A percentile compares a stretch with the other conserved stretches of the same genome.
These are phyloP conservation scores for Rhodotorula sp. DNA, from an alignment of 1,284 basidiomycete genomes.

Conservation along the genomic window DNA sequence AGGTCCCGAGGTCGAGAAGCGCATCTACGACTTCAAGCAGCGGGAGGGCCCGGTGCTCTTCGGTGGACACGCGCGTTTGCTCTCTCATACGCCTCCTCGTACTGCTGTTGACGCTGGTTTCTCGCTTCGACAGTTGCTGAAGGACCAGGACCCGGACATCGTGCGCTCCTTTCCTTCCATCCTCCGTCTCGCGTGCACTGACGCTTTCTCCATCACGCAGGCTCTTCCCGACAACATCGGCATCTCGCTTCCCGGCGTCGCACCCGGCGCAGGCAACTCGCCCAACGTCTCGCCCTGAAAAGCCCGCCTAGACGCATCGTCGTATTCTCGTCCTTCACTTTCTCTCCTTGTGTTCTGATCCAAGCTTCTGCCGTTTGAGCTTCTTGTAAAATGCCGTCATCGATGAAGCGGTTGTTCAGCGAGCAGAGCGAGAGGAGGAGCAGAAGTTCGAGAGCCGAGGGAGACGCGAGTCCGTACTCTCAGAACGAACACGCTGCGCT, in stretches of 20 bases:
- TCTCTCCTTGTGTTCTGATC: background rate
- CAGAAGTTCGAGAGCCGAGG: no score
- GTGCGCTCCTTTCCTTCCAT: constrained; percentile 1
- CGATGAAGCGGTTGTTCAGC: no score
- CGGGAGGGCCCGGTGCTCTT: constrained; percentile 82
- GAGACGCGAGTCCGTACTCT: no score
- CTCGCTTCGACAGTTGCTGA: constrained; percentile 53
- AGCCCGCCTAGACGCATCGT: no score
- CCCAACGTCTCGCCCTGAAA: constrained; percentile 4
- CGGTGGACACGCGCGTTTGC: constrained; percentile 61
- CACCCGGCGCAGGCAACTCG: background rate
- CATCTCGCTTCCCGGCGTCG: constrained; percentile 23
- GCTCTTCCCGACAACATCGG: constrained; percentile 40
- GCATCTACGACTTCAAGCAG: constrained; percentile 75
- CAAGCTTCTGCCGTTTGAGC: no score
- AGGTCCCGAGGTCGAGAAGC: constrained; percentile 79
- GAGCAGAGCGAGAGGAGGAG: no score
- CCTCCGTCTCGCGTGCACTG: background rate
- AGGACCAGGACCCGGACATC: constrained; percentile 66
- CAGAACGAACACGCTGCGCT: no score
- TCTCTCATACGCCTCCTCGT: background rate
- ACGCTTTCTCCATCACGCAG: background rate
- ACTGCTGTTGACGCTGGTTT: background rate
- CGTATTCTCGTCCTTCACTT: no score
- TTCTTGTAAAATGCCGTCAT: no score